These are phyloP conservation scores for Aphanomyces invadans DNA, from an alignment of 352 stramenopile genomes.

Conservation along the genomic window DNA sequence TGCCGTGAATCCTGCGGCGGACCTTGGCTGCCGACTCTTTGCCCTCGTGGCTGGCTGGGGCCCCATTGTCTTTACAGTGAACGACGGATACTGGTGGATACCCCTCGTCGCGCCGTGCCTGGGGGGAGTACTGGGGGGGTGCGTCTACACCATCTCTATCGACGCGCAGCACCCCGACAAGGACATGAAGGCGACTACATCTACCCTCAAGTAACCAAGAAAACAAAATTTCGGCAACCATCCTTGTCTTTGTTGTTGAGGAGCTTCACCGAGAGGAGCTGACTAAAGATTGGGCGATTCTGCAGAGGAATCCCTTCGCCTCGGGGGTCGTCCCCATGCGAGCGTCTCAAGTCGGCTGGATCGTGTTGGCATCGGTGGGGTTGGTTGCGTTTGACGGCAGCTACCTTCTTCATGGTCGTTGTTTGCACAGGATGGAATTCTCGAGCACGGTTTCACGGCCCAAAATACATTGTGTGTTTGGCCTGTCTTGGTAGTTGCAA, in stretches of 20 bases:
- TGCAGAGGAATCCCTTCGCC: no score
- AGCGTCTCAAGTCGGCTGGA: no score
- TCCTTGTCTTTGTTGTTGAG: no score
- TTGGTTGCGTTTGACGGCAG: no score
- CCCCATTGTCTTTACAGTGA: slow-evolving; percentile 34
- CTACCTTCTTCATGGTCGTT: no score
- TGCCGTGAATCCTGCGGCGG: slow-evolving; percentile 53
- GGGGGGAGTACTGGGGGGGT: slow-evolving; percentile 30
- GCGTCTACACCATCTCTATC: slow-evolving; percentile 30
- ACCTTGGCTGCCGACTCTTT: slow-evolving; percentile 44
- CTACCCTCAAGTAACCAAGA: not conserved
- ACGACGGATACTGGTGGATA: slow-evolving; percentile 48
- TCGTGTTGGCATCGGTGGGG: no score
- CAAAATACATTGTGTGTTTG: not conserved
- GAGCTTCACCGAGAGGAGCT: no score
- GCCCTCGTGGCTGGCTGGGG: slow-evolving; percentile 40
- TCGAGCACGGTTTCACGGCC: not conserved
- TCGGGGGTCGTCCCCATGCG: no score
- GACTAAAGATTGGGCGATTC: no score
- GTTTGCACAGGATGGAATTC: no score
- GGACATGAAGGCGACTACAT: not conserved
- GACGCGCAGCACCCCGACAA: slow-evolving; percentile 28
- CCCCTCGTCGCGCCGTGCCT: slow-evolving; percentile 40
- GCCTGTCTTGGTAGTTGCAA: not conserved
- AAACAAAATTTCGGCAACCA: no score